These are phyloP conservation scores for Moniliella sp. DNA, from an alignment of 1,284 basidiomycete species.

Conservation along the genomic window DNA sequence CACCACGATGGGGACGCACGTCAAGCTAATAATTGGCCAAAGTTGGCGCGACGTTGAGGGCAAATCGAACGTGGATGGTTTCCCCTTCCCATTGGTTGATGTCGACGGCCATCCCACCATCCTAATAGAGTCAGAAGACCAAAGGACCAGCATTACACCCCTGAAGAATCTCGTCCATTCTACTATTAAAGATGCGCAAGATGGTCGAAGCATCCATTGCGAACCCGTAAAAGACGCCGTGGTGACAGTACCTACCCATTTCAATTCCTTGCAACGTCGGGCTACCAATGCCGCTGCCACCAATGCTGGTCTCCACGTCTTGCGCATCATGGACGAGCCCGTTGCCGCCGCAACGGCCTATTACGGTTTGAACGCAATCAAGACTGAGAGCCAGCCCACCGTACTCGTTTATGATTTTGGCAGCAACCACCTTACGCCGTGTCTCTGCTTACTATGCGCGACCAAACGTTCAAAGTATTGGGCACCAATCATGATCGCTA, in stretches of 20 bases:
- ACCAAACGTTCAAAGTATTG: conserved; percentile 96
- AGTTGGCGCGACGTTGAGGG: conserved; percentile 55
- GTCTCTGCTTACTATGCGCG: conserved; percentile 93
- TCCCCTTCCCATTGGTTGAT: conserved; percentile 45
- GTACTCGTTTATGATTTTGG: conserved; percentile 92
- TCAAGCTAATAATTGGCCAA: conserved; percentile 73
- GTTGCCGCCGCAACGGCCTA: conserved; percentile 92
- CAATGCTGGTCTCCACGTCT: conserved; percentile 85
- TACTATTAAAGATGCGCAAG: conserved; percentile 92
- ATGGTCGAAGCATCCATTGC: conserved; percentile 46
- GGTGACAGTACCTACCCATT: conserved; percentile 50
- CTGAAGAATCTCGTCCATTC: conserved; percentile 89
- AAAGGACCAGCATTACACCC: conserved; percentile 44
- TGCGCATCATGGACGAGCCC: conserved; percentile 97
- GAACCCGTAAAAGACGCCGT: conserved; percentile 48
- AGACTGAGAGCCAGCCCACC: conserved; percentile 39
- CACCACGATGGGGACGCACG: conserved; percentile 45
- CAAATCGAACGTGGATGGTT: conserved; percentile 52
- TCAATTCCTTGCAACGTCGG: conserved; percentile 82
- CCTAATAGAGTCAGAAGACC: conserved; percentile 42
- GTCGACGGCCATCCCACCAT: conserved; percentile 43
- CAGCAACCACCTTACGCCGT: conserved; percentile 97
- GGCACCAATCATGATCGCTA: conserved; percentile 97
- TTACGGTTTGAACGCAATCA: conserved; percentile 46
- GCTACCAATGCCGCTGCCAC: conserved; percentile 93